A percentile compares a stretch with the other conserved stretches of the same genome.
Conservation (phyloP, 148 eudicot genomes). For the Bassia scoparia region DNA sequence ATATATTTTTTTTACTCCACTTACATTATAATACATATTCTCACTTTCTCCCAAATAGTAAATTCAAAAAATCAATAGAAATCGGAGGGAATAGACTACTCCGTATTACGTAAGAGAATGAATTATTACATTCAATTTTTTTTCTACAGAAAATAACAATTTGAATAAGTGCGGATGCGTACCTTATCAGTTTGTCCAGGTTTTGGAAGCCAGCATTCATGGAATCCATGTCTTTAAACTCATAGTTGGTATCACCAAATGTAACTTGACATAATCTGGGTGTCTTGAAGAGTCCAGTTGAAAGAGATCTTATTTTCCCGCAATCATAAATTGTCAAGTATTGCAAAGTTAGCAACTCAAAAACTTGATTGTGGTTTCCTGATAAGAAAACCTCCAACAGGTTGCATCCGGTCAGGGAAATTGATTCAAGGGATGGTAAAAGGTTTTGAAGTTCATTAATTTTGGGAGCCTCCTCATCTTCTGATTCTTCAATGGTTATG, state of each 20-base stretch:
- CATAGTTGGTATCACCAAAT: not conserved
- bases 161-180: too few relatives aligned
- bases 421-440: not conserved
- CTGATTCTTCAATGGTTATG: not conserved
- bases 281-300: not conserved
- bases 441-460: not conserved
- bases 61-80: too few relatives aligned
- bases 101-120: too few relatives aligned
- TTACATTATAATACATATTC: too few relatives aligned
- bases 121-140: not conserved
- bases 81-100: too few relatives aligned
- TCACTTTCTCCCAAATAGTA: too few relatives aligned
- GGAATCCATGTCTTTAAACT: not conserved
- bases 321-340: not conserved
- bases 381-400: not conserved
- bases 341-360: not conserved
- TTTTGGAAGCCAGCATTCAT: too few relatives aligned
- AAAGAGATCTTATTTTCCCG: not conserved
- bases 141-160: too few relatives aligned
- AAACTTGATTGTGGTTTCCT: not conserved
- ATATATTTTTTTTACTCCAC: too few relatives aligned
- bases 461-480: not conserved
- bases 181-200: too few relatives aligned
- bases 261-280: not conserved
- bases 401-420: not conserved